Evolutionary conservation across 352 stramenopile genomes (phyloP).

Genomic region (Aphanomyces euteiches): DNA sequence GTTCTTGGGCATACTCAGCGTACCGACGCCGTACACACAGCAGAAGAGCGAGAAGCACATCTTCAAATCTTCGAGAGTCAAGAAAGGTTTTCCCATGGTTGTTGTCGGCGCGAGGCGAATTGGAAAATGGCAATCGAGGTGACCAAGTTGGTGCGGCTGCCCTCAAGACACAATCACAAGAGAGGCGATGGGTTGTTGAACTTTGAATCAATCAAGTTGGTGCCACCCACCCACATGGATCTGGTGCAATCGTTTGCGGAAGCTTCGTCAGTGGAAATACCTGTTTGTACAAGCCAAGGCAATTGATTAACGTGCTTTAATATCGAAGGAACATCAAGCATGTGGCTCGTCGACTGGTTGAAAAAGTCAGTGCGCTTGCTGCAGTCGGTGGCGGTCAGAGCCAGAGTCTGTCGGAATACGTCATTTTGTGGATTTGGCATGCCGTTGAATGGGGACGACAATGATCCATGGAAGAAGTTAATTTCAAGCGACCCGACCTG

Average conservation of each 20-base stretch:
- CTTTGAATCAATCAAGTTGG: too few relatives aligned
- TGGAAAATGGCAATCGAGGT: not conserved
- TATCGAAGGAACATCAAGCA: too few relatives aligned
- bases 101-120: not conserved
- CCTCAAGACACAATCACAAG: not conserved
- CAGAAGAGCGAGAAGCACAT: not conserved
- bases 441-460: too few relatives aligned
- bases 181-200: not conserved
- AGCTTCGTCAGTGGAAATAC: not conserved
- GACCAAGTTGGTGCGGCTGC: not conserved
- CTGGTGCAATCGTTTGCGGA: not conserved
- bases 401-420: too few relatives aligned
- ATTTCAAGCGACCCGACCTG: too few relatives aligned
- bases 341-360: too few relatives aligned
- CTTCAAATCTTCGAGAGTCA: not conserved
- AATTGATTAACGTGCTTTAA: too few relatives aligned
- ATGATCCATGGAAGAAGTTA: too few relatives aligned
- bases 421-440: too few relatives aligned
- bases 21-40: not conserved
- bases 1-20: not conserved
- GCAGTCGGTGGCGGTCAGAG: too few relatives aligned
- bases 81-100: not conserved
- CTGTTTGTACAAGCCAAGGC: not conserved
- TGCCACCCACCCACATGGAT: not conserved
- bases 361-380: too few relatives aligned